A percentile compares a stretch with the other conserved stretches of the same genome.
Conservation (phyloP, 2,329 filamentous ascomycete genomes). For the Pseudogymnoascus sp. region DNA sequence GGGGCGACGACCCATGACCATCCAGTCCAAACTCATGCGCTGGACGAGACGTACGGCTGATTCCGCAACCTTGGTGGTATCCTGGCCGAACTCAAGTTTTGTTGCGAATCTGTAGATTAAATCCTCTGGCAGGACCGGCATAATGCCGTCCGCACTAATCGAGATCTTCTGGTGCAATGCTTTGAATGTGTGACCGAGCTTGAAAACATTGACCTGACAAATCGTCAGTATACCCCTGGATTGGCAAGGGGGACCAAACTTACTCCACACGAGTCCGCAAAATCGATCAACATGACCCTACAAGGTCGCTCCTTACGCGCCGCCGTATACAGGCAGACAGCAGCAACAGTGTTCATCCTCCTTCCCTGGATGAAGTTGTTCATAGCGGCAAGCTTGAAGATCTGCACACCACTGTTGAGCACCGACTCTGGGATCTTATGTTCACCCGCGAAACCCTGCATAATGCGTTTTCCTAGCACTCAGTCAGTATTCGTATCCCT, state of each 20-base stretch:
- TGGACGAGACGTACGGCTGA: slow-evolving; percentile 82
- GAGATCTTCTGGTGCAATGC: slow-evolving; percentile 65
- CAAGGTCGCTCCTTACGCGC: slow-evolving; percentile 73
- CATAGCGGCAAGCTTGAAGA: slow-evolving; percentile 67
- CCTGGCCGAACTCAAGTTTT: slow-evolving; percentile 81
- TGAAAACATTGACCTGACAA: slow-evolving; percentile 75
- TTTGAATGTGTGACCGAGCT: slow-evolving; percentile 84
- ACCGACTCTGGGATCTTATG: slow-evolving; percentile 54
- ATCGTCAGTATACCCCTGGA: slow-evolving; percentile 19
- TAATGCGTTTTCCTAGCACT: slow-evolving; percentile 37
- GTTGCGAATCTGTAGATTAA: slow-evolving; percentile 85
- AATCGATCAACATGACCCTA: slow-evolving; percentile 87
- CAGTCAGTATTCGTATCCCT: slow-evolving; percentile 30
- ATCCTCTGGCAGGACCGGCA: slow-evolving; percentile 75
- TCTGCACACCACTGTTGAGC: slow-evolving; percentile 57
- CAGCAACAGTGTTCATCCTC: slow-evolving; percentile 73
- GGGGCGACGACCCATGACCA: slow-evolving; percentile 86
- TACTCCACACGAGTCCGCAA: slow-evolving; percentile 69
- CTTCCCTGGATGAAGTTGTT: slow-evolving; percentile 81
- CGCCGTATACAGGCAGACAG: slow-evolving; percentile 85
- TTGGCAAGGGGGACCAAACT: slow-evolving; percentile 13
- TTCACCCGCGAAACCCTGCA: slow-evolving; percentile 54
- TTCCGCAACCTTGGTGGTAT: slow-evolving; percentile 74
- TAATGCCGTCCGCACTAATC: slow-evolving; percentile 56
- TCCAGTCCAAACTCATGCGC: slow-evolving; percentile 96